phyloP scores from a whole-genome alignment of 495 filamentous ascomycete species.

The Aspergillus biplanus region DNA sequence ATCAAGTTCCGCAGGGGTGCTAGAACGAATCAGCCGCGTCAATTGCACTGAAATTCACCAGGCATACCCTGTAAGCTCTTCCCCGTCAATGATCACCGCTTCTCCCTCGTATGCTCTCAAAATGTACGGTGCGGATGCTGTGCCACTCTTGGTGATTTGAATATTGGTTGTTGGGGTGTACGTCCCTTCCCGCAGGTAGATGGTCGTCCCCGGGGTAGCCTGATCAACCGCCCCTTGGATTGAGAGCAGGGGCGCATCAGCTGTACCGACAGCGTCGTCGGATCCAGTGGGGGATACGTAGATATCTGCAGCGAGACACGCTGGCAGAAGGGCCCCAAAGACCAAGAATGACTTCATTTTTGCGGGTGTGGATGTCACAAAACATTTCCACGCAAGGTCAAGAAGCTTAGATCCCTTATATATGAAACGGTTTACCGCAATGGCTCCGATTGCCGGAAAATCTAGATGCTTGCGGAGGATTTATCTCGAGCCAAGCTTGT shows the following conservation, averaged over 20 bases:
- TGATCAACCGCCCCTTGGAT: conserved; percentile 26
- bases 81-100: conserved; percentile 24
- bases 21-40: neutral
- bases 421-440: neutral
- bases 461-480: conserved; percentile 11
- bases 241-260: conserved; percentile 20
- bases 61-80: conserved; percentile 22
- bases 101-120: conserved; percentile 21
- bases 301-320: conserved; percentile 21
- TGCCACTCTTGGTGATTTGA: conserved; percentile 26
- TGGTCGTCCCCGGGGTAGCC: conserved; percentile 19
- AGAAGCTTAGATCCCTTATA: neutral
- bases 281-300: conserved; percentile 25
- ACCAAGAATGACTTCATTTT: conserved; percentile 5
- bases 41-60: neutral
- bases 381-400: neutral
- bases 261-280: conserved; percentile 19
- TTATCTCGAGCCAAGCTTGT: conserved; percentile 17
- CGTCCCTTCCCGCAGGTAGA: conserved; percentile 25
- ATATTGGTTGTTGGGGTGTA: conserved; percentile 26
- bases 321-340: conserved; percentile 3
- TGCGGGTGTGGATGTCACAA: neutral
- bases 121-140: conserved; percentile 17
- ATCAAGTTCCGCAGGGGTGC: conserved; percentile 23
- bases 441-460: conserved; percentile 22